Base-by-base conservation (phyloP, 306 rosid species). In the Cicer arietinum region DNA sequence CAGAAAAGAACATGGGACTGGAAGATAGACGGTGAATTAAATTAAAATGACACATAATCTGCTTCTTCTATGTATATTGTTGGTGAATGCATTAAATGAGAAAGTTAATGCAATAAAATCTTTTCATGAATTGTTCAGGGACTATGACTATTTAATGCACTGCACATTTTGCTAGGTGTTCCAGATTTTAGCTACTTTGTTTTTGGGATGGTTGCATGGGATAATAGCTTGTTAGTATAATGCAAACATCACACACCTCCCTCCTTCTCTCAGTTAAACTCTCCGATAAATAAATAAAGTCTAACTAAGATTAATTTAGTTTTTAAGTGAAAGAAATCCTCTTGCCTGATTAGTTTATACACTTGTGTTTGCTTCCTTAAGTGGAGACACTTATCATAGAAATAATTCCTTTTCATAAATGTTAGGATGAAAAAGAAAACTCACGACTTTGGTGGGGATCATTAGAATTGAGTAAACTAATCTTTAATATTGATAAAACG, bases 81-180 rank as follows among this genome's bases (percentile, higher is more conserved):
- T 67, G 96, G 89, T 88, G 92, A 83, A 74, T 20, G 68, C 94
- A 90, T 51, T 90, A 84, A 92, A 86, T 92, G 90, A 62, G 75
- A 80, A 13, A 87, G 89, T 92, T 75, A 90, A 84, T 90, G 92
- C 88, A 18, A 11, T 78, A 86, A 84, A 73, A 85, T 83, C 64
- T 78, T 83, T 87, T 83, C 89, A 80, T 82, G 88, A 52, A 52
- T 7, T 52, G 58, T 52, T 7, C 37, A 30, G 37, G 37, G 37
- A 30, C 37, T 30, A 30, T 30, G 37, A 30, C 37, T 30, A 4
- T 30, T 76, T 73, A 63, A 76, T 72, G 71, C 70, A 70, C 54
- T 76, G n/a, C 85, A 30, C 46, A 25, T 30, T 30, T 30, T 30
- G 37, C 37, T 30, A 30, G 37, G 37, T 3, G 37, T 30, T 30